phyloP scores from a whole-genome alignment of 495 filamentous ascomycete species.

The Letharia columbiana region DNA sequence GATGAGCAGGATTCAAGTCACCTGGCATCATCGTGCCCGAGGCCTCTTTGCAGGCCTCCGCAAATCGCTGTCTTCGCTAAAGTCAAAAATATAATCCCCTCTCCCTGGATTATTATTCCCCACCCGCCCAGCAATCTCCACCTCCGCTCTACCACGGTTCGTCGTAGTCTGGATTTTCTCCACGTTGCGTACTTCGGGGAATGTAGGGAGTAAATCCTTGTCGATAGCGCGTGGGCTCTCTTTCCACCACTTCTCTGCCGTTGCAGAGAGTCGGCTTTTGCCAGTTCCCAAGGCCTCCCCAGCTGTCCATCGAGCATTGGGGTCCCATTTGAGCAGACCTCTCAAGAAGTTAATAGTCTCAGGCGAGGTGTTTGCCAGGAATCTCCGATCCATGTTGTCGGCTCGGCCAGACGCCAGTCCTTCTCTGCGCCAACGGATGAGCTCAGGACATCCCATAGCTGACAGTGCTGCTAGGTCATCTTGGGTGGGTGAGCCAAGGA shows the following conservation, averaged over 20 bases:
- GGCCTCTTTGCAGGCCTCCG: slow-evolving; percentile 25
- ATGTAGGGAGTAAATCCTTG: slow-evolving; percentile 36
- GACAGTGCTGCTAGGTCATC: slow-evolving; percentile 31
- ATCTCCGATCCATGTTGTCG: slow-evolving; percentile 29
- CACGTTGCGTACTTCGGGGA: slow-evolving; percentile 37
- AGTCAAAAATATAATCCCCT: slow-evolving; percentile 35
- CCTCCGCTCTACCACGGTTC: slow-evolving; percentile 18
- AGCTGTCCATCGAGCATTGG: slow-evolving; percentile 29
- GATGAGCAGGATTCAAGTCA: neutral
- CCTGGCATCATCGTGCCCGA: slow-evolving; percentile 10
- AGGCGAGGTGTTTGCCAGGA: slow-evolving; percentile 21
- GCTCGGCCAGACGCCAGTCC: slow-evolving; percentile 24
- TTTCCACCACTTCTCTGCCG: slow-evolving; percentile 29
- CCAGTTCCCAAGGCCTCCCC: slow-evolving; percentile 27
- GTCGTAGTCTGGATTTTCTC: slow-evolving; percentile 10
- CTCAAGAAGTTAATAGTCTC: slow-evolving; percentile 27
- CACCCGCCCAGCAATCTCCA: slow-evolving; percentile 19
- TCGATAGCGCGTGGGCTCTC: slow-evolving; percentile 35
- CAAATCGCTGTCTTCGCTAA: slow-evolving; percentile 28
- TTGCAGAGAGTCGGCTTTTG: slow-evolving; percentile 18
- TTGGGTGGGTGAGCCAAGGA: slow-evolving; percentile 34
- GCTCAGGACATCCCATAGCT: slow-evolving; percentile 29
- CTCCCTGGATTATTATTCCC: slow-evolving; percentile 9
- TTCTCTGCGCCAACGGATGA: slow-evolving; percentile 29
- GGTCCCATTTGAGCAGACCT: slow-evolving; percentile 28